Percentiles rank a stretch among this genome's conserved stretches.
Evolutionary conservation across 768 basidiomycete species (phyloP).

Genomic region (Pulveroboletus frians): DNA sequence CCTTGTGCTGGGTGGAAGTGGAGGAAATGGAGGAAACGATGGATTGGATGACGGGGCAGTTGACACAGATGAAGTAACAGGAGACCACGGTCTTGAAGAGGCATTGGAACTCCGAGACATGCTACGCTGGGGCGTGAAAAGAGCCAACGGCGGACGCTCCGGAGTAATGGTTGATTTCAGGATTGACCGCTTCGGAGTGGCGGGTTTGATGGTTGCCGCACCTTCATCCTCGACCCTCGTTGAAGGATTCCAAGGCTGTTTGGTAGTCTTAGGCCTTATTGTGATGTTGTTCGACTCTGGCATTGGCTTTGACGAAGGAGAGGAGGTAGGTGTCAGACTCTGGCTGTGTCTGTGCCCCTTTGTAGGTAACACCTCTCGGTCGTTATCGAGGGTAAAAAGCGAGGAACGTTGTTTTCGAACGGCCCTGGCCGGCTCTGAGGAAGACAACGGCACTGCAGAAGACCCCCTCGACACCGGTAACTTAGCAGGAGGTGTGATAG

Average conservation of each 20-base stretch:
- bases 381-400: slow-evolving; percentile 48
- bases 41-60: slow-evolving; percentile 52
- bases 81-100: slow-evolving; percentile 79
- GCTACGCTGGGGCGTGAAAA: slow-evolving; percentile 54
- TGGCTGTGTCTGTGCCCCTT: slow-evolving; percentile 64
- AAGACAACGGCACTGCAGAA: slow-evolving; percentile 36
- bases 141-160: slow-evolving; percentile 42
- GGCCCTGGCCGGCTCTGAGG: slow-evolving; percentile 47
- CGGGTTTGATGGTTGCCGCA: slow-evolving; percentile 41
- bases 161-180: slow-evolving; percentile 45
- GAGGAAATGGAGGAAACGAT: slow-evolving; percentile 34
- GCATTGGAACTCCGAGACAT: slow-evolving; percentile 69
- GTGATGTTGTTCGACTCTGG: slow-evolving; percentile 37
- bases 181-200: slow-evolving; percentile 45
- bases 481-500: slow-evolving; percentile 40
- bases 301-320: slow-evolving; percentile 38
- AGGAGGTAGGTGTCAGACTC: slow-evolving; percentile 67
- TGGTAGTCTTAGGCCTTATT: slow-evolving; percentile 35
- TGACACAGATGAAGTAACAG: slow-evolving; percentile 64
- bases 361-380: slow-evolving; percentile 43
- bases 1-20: slow-evolving; percentile 25
- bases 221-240: slow-evolving; percentile 64
- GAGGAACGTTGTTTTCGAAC: slow-evolving; percentile 61
- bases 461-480: slow-evolving; percentile 41
- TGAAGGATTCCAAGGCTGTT: slow-evolving; percentile 76